Base-by-base conservation (phyloP, 164 flowering plant species). In the Euptelea pleiosperma region DNA sequence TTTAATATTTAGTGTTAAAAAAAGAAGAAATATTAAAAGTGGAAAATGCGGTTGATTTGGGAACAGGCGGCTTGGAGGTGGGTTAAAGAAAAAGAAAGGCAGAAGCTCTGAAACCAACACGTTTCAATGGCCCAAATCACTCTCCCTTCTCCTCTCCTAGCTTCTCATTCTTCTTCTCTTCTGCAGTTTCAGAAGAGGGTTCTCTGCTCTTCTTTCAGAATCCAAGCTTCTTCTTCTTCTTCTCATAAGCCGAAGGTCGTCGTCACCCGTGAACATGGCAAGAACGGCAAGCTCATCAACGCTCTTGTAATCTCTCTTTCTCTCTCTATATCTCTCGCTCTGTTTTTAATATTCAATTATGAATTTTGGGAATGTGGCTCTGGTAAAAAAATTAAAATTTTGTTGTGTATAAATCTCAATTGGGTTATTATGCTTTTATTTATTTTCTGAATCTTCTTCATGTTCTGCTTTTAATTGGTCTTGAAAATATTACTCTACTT, bases 261-360 rank as follows among this genome's bases (percentile, higher is more conserved):
- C 4, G 97, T 89, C 54, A 93, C 97, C 26, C 72, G 98, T 66
- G 96, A 87, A 62, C 90, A 73, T 0, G 97, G 98, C 67, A 93
- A 93, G 75, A 93, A 93, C 57, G 80, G 47, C 60, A 87, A 86
- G 78, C 96, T 93, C 78, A 71, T 89, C 70, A 26, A 62, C 8
- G 85, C 91, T 61, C 73, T 93, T 76, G 98, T 92, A 68, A 35
- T 28, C 60, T 1, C 43, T 54, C 57, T 42, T 59, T 22, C 60
- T 19, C 34, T 46, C 36, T 60, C 36, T 37, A 35, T 37, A 3
- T 59, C 25, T 33, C 1, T 36, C 10, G 36, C 41, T 37, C 15
- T 36, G 11, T 50, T 18, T 28, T 25, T 39, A 4, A 3, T 26
- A 2, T 31, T 44, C 19, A 30, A 29, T 44, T 42, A 28, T 52